phyloP scores from a whole-genome alignment of 2,329 filamentous ascomycete species.

The Lecanicillium sp. region DNA sequence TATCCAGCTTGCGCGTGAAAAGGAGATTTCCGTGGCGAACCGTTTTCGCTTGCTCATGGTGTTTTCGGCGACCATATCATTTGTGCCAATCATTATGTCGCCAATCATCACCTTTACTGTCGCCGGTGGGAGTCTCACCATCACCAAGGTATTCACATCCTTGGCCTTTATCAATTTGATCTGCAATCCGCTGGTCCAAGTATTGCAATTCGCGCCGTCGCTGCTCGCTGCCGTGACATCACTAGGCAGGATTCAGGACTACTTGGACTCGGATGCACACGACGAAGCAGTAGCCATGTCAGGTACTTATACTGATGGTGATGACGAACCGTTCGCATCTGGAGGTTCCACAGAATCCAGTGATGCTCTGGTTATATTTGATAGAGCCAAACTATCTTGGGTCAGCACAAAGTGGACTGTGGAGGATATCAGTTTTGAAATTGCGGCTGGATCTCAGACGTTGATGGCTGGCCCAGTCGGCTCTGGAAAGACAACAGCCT shows the following conservation, averaged over 20 bases:
- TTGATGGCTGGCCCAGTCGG: slow-evolving; percentile 20
- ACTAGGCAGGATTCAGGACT: slow-evolving; percentile 1
- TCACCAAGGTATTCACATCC: slow-evolving; percentile 20
- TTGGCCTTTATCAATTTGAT: slow-evolving; percentile 21
- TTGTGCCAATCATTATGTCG: slow-evolving; percentile 21
- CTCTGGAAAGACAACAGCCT: slow-evolving; percentile 18
- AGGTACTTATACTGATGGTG: no score
- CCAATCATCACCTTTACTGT: slow-evolving; percentile 24
- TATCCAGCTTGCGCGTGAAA: slow-evolving; percentile 10
- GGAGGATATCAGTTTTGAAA: background rate
- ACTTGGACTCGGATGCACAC: slow-evolving; percentile 1
- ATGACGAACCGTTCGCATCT: no score
- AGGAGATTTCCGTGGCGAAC: slow-evolving; percentile 14
- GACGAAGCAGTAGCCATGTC: background rate
- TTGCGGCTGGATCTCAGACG: background rate
- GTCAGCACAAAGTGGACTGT: background rate
- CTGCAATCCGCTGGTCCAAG: slow-evolving; percentile 13
- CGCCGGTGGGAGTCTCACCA: slow-evolving; percentile 13
- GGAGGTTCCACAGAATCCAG: no score
- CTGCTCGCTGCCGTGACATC: slow-evolving; percentile 3
- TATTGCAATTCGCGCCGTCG: slow-evolving; percentile 5
- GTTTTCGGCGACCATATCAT: slow-evolving; percentile 18
- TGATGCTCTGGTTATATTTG: background rate
- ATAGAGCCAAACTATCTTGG: slow-evolving; percentile 2
- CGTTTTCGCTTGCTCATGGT: slow-evolving; percentile 16